Conservation (phyloP, 202 grass and related monocot genomes). For the Eragrostis tef region DNA sequence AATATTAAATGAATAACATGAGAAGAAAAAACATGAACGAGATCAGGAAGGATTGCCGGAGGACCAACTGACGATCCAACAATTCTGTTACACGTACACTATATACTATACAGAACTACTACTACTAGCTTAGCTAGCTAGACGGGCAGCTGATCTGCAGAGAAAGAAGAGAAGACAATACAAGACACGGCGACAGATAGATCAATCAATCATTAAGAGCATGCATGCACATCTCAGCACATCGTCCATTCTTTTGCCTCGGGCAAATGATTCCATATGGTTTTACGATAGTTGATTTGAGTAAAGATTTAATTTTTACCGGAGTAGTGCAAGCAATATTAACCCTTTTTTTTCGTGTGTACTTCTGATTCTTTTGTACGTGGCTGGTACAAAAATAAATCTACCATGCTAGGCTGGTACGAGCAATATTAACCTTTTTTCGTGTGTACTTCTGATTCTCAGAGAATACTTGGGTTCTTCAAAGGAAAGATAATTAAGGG, state of each 20-base stretch:
- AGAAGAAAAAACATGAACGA: no score
- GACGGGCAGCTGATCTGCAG: neutral
- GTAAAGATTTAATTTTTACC: conserved; percentile 42
- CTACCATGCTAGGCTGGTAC: conserved; percentile 10
- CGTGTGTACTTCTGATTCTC: no score
- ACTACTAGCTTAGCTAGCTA: neutral
- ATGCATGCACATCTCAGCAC: conserved; percentile 28
- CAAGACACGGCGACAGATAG: neutral
- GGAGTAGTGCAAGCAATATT: conserved; percentile 24
- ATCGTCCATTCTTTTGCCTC: conserved; percentile 9
- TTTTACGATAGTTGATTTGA: conserved; percentile 37
- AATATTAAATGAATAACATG: no score
- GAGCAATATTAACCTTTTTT: no score
- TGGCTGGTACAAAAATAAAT: conserved; percentile 58
- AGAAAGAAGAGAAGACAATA: neutral
- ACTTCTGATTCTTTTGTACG: conserved; percentile 52
- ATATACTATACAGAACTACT: neutral
- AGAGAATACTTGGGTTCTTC: neutral
- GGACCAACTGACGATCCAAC: conserved; percentile 44
- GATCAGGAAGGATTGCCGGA: conserved; percentile 67
- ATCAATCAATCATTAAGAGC: neutral
- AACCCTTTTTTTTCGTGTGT: conserved; percentile 1
- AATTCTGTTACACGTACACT: neutral
- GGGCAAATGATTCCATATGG: conserved; percentile 38
- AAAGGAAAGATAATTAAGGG: neutral